Conservation (phyloP, 768 basidiomycete species). For the Gyrodon lividus region DNA sequence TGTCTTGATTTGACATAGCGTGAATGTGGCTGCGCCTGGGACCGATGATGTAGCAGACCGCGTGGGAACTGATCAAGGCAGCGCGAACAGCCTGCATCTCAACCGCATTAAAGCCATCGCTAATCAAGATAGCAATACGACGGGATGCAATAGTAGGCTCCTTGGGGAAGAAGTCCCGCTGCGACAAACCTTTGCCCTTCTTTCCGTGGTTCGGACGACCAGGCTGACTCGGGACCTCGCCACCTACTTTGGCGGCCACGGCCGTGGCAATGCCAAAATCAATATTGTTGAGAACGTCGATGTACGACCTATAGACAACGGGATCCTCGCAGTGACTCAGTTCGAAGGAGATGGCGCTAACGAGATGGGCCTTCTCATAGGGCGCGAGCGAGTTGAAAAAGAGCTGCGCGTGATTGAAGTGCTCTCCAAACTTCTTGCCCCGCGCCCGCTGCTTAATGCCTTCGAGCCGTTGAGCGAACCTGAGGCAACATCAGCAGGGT, state of each 20-base stretch:
- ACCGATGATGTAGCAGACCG: constrained; percentile 65
- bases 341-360: constrained; percentile 75
- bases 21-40: constrained; percentile 56
- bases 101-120: constrained; percentile 67
- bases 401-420: constrained; percentile 68
- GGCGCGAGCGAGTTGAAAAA: constrained; percentile 80
- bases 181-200: constrained; percentile 55
- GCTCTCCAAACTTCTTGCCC: constrained; percentile 76
- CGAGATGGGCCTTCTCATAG: constrained; percentile 71
- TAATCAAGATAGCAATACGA: constrained; percentile 73
- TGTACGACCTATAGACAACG: constrained; percentile 65
- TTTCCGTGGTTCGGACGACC: constrained; percentile 56
- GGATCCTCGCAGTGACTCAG: constrained; percentile 81
- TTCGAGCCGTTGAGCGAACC: constrained; percentile 47
- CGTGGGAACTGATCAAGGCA: constrained; percentile 49
- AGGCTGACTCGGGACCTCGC: constrained; percentile 52
- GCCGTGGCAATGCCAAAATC: constrained; percentile 68
- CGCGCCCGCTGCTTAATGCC: constrained; percentile 62
- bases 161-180: constrained; percentile 53
- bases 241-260: constrained; percentile 67
- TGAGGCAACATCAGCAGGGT: constrained; percentile 23
- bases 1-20: constrained; percentile 30
- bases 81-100: constrained; percentile 61
- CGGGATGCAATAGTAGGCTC: constrained; percentile 60
- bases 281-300: constrained; percentile 67